Evolutionary conservation across 257 asterid species (phyloP).

Genomic region (Buddleja alternifolia): DNA sequence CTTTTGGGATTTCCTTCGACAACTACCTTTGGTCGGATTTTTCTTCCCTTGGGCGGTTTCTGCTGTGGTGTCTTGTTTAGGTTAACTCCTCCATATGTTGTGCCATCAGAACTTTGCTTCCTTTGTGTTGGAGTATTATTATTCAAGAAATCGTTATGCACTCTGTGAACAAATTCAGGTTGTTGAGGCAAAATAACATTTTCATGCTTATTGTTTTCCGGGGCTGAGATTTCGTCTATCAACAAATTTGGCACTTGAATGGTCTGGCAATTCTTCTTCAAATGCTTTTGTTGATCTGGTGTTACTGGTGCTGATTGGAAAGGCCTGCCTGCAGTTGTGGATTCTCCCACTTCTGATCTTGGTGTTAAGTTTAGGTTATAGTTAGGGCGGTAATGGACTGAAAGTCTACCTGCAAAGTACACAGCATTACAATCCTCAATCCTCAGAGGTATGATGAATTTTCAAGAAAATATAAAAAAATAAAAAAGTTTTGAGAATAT

Average conservation of each 20-base stretch:
- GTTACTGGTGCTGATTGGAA: constrained; percentile 54
- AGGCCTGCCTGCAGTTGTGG: constrained; percentile 42
- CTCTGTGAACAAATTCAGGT: constrained; percentile 34
- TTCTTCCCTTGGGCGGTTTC: constrained; percentile 72
- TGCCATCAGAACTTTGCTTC: constrained; percentile 32
- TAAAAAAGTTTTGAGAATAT: not conserved
- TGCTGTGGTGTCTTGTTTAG: constrained; percentile 71
- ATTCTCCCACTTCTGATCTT: constrained; percentile 43
- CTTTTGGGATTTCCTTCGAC: constrained; percentile 74
- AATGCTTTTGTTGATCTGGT: constrained; percentile 57
- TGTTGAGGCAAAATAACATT: constrained; percentile 27
- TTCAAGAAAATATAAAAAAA: not conserved
- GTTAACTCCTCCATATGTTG: constrained; percentile 53
- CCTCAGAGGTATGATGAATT: not conserved
- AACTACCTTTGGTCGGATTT: constrained; percentile 88
- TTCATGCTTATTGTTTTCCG: constrained; percentile 42
- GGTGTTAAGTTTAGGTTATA: constrained; percentile 43
- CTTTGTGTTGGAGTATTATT: constrained; percentile 37
- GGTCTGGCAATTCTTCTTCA: constrained; percentile 36
- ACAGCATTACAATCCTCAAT: too few relatives aligned
- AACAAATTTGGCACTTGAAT: constrained; percentile 37
- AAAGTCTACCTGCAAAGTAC: constrained; percentile 56
- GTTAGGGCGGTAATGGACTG: constrained; percentile 34
- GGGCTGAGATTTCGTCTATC: constrained; percentile 34
- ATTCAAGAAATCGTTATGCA: constrained; percentile 32